Conservation (phyloP, 352 stramenopile genomes). For the Elongisporangium undulatum region DNA sequence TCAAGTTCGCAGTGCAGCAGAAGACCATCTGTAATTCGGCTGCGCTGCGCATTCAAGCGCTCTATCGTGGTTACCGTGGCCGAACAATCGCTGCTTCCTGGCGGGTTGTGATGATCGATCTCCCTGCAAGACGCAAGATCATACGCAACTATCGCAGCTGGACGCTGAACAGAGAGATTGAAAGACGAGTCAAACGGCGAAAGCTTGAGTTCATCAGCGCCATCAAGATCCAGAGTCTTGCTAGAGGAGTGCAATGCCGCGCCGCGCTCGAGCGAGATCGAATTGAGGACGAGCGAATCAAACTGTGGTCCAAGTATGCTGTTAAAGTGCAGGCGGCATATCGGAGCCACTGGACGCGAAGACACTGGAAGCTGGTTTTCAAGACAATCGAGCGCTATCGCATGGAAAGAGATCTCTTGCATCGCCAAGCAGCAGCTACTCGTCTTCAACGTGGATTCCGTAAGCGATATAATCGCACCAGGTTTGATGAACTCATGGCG, state of each 20-base stretch:
- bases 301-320: constrained; percentile 30
- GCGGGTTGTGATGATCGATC: constrained; percentile 50
- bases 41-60: constrained; percentile 62
- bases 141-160: constrained; percentile 45
- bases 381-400: constrained; percentile 64
- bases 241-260: constrained; percentile 47
- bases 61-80: constrained; percentile 51
- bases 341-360: constrained; percentile 51
- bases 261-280: constrained; percentile 18
- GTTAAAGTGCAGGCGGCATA: constrained; percentile 58
- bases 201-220: constrained; percentile 25
- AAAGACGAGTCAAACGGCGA: constrained; percentile 21
- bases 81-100: constrained; percentile 44
- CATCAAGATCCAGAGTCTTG: constrained; percentile 54
- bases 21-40: constrained; percentile 69
- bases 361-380: constrained; percentile 41
- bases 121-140: constrained; percentile 42
- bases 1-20: constrained; percentile 75
- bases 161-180: constrained; percentile 35
- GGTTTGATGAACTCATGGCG: constrained; percentile 66
- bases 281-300: constrained; percentile 28
- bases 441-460: constrained; percentile 54
- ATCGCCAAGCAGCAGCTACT: constrained; percentile 29
- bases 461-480: constrained; percentile 57
- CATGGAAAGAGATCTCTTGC: constrained; percentile 36